A percentile compares a stretch with the other conserved stretches of the same genome.
Conservation (phyloP, 306 rosid species). For the Acacia crassicarpa region DNA sequence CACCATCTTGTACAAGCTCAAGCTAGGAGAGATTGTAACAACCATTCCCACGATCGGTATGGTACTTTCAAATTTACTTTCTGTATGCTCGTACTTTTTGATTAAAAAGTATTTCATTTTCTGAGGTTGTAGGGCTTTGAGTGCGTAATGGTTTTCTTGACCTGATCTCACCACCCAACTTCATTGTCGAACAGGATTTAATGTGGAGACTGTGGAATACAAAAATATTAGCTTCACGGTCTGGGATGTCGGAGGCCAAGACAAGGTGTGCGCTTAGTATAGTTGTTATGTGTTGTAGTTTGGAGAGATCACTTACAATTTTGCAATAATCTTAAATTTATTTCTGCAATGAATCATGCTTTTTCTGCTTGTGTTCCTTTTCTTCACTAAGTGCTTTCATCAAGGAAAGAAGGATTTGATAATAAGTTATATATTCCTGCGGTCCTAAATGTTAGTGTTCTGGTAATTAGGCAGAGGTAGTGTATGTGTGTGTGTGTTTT, state of each 20-base stretch:
- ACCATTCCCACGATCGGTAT: slow-evolving; percentile 72
- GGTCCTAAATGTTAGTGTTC: too few species aligned
- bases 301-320: not conserved
- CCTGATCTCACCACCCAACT: not conserved
- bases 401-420: not conserved
- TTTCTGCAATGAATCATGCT: not conserved
- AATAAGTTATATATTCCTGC: not conserved
- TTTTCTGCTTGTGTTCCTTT: not conserved
- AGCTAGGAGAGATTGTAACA: slow-evolving; percentile 64
- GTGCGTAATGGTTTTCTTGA: not conserved
- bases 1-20: slow-evolving; percentile 64
- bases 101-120: not conserved
- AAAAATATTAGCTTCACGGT: slow-evolving; percentile 63
- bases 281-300: not conserved
- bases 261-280: slow-evolving; percentile 45
- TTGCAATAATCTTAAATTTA: not conserved
- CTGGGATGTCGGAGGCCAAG: slow-evolving; percentile 79
- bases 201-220: slow-evolving; percentile 64
- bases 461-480: too few species aligned
- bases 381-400: not conserved
- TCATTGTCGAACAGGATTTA: slow-evolving; percentile 40
- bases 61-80: not conserved
- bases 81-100: not conserved
- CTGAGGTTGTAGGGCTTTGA: not conserved
- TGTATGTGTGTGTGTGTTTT: not conserved